Evolutionary conservation across 305 asterid species (phyloP).

Genomic region (Fraxinus latifolia): DNA sequence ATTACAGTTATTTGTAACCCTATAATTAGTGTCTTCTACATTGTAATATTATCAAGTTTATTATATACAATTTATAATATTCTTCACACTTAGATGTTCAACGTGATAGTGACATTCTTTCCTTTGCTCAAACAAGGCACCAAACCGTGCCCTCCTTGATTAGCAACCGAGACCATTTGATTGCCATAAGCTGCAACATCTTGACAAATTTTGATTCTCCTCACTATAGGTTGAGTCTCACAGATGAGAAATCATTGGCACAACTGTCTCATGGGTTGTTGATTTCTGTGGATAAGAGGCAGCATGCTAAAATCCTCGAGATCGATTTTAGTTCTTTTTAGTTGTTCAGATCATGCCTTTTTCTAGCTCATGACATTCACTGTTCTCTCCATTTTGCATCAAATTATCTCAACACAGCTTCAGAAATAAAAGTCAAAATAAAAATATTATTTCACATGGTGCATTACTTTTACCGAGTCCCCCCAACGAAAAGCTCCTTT

Average conservation of each 20-base stretch:
- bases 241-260: neutral
- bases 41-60: too few relatives aligned
- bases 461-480: neutral
- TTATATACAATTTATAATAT: too few relatives aligned
- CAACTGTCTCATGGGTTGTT: neutral
- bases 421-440: neutral
- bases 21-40: too few relatives aligned
- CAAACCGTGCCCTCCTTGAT: neutral
- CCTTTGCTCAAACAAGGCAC: neutral
- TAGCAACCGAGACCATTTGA: neutral
- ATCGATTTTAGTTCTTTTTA: neutral
- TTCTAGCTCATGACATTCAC: constrained; percentile 1
- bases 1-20: too few relatives aligned
- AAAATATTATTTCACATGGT: neutral
- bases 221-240: neutral
- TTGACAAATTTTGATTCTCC: neutral
- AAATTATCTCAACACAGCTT: neutral
- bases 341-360: neutral
- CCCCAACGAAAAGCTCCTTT: neutral
- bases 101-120: neutral
- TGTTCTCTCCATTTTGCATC: neutral
- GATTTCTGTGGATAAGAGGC: neutral
- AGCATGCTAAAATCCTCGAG: neutral
- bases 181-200: neutral
- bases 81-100: neutral